A percentile compares a stretch with the other conserved stretches of the same genome.
Conservation (phyloP, 164 flowering plant genomes). For the Aristolochia fimbriata region DNA sequence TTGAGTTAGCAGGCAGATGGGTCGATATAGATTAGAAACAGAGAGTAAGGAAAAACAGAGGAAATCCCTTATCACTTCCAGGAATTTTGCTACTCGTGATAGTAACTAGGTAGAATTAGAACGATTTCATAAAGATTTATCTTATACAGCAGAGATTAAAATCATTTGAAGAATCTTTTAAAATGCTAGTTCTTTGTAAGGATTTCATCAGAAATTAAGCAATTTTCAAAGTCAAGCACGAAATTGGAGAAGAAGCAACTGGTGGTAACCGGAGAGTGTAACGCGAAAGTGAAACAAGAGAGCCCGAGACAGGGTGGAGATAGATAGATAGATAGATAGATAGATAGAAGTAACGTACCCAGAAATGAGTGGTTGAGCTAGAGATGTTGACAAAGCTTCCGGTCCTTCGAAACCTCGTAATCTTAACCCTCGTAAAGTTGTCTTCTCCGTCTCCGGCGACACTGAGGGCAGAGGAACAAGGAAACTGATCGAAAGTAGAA, state of each 20-base stretch:
- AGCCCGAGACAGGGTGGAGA: background rate
- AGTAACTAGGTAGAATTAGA: no score
- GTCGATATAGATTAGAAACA: no score
- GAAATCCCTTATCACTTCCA: no score
- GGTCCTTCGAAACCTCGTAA: constrained; percentile 25
- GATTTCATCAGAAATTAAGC: background rate
- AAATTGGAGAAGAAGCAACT: background rate
- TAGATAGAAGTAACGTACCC: constrained; percentile 22
- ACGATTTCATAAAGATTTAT: no score
- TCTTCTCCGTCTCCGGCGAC: constrained; percentile 1
- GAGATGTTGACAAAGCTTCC: constrained; percentile 22
- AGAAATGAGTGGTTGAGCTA: constrained; percentile 20
- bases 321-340: no score
- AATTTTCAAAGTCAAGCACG: background rate
- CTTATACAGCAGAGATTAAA: no score
- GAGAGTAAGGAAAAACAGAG: no score
- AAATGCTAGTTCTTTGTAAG: background rate
- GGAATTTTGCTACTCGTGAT: no score
- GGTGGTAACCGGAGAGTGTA: background rate
- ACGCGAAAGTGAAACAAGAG: background rate
- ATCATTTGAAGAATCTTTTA: no score
- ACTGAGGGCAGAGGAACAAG: background rate
- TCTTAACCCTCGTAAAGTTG: constrained; percentile 19
- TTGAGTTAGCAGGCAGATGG: no score
- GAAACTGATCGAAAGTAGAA: constrained; percentile 16